Percentiles rank a stretch among this genome's conserved stretches.
Conservation (phyloP, 2,329 filamentous ascomycete genomes). For the Pezicula radicicola region DNA sequence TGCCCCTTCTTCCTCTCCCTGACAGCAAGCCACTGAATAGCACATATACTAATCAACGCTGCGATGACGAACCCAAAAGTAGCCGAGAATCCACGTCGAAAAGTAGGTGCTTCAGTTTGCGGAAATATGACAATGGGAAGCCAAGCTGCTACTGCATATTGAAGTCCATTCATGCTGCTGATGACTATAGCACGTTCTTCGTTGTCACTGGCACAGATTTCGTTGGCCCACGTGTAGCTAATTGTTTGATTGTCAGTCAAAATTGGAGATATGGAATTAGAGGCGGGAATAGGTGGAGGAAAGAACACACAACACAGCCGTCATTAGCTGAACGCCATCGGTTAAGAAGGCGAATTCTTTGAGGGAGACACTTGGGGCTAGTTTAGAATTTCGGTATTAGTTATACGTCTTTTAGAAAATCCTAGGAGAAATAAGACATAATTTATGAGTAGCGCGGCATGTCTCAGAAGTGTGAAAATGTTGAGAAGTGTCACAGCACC, state of each 20-base stretch:
- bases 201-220: constrained; percentile 28
- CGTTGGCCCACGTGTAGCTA: constrained; percentile 31
- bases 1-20: neutral
- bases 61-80: constrained; percentile 13
- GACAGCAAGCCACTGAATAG: constrained; percentile 2
- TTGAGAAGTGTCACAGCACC: too few relatives aligned
- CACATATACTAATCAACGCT: constrained; percentile 5
- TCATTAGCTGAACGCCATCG: constrained; percentile 29
- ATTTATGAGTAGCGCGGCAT: too few relatives aligned
- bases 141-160: constrained; percentile 29
- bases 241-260: neutral
- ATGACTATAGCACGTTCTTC: constrained; percentile 31
- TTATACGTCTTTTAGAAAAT: too few relatives aligned
- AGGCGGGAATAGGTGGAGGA: too few relatives aligned
- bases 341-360: constrained; percentile 30
- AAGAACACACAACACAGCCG: constrained; percentile 29
- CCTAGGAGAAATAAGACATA: too few relatives aligned
- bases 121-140: constrained; percentile 32
- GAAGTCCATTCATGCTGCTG: constrained; percentile 30
- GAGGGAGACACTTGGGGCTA: constrained; percentile 14
- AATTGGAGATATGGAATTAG: neutral
- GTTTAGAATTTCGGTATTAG: too few relatives aligned
- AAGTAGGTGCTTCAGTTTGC: constrained; percentile 29
- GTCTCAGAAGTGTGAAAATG: too few relatives aligned
- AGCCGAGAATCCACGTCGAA: constrained; percentile 15